Conservation (phyloP, 371 early-diverging fungal genomes). For the Mucor piriformis region DNA sequence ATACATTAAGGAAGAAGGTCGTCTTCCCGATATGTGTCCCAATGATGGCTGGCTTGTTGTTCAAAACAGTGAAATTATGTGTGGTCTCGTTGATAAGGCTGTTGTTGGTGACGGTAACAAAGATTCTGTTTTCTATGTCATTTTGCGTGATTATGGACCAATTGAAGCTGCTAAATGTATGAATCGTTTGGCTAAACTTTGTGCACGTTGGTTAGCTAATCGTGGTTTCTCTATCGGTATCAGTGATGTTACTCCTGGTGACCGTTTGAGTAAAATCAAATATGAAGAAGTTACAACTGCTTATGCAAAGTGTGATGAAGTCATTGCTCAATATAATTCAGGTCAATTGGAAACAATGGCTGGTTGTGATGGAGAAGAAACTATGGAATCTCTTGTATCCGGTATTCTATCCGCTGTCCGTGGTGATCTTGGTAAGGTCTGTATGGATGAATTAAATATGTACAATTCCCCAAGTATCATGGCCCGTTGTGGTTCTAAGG, state of each 20-base stretch:
- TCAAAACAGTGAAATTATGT: constrained; percentile 92
- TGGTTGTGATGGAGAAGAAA: constrained; percentile 89
- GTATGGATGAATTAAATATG: constrained; percentile 91
- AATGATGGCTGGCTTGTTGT: constrained; percentile 89
- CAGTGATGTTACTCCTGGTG: constrained; percentile 96
- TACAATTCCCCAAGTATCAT: constrained; percentile 98
- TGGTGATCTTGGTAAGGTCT: constrained; percentile 95
- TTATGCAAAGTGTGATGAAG: constrained; percentile 84
- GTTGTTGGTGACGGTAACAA: constrained; percentile 98
- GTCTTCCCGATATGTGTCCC: constrained; percentile 80
- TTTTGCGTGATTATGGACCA: constrained; percentile 92
- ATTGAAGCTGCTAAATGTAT: constrained; percentile 88
- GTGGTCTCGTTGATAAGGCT: constrained; percentile 94
- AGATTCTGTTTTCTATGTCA: constrained; percentile 90
- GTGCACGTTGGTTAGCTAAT: constrained; percentile 92
- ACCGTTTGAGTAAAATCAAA: constrained; percentile 75
- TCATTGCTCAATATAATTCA: constrained; percentile 71
- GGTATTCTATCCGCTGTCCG: constrained; percentile 92
- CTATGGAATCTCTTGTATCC: constrained; percentile 90
- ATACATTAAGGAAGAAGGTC: constrained; percentile 63
- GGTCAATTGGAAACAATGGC: constrained; percentile 85
- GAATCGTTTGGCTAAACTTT: constrained; percentile 93
- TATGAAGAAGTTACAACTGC: constrained; percentile 79
- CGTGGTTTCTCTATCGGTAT: constrained; percentile 98
- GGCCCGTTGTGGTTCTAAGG: constrained; percentile 78